A percentile compares a stretch with the other conserved stretches of the same genome.
Evolutionary conservation across 768 basidiomycete species (phyloP).

Genomic region (Lentinula sp.): DNA sequence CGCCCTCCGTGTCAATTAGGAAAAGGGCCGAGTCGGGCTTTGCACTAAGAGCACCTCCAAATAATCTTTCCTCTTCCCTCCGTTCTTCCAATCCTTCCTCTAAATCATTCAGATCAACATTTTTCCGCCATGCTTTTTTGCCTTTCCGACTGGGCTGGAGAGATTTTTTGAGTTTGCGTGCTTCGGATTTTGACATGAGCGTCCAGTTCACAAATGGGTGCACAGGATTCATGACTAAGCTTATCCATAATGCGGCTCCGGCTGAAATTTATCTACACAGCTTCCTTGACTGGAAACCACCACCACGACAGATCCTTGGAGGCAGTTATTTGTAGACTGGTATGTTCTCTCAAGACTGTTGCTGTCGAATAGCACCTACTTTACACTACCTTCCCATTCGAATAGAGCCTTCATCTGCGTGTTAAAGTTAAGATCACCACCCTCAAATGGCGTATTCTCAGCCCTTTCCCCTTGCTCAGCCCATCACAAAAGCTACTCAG

Average conservation of each 20-base stretch:
- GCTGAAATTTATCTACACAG: background rate
- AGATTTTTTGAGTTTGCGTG: conserved; percentile 50
- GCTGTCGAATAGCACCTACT: background rate
- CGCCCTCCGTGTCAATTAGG: conserved; percentile 73
- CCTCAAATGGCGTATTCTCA: conserved; percentile 60
- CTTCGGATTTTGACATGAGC: conserved; percentile 23
- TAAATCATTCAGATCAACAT: conserved; percentile 78
- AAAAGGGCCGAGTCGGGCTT: conserved; percentile 73
- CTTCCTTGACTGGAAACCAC: conserved; percentile 6
- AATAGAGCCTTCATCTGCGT: background rate
- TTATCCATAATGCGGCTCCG: background rate
- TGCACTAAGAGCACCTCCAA: conserved; percentile 55
- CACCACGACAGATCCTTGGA: background rate
- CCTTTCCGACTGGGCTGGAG: conserved; percentile 76
- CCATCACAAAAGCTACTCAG: conserved; percentile 45
- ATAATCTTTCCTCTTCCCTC: conserved; percentile 74
- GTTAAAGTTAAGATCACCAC: background rate
- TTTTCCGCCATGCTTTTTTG: conserved; percentile 92
- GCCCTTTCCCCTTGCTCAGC: conserved; percentile 72
- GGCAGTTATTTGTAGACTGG: background rate
- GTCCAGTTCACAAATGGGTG: background rate
- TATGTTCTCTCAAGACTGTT: background rate
- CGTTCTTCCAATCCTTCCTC: conserved; percentile 71
- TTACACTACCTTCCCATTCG: background rate
- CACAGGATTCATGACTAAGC: background rate